Percentiles rank a stretch among this genome's conserved stretches.
These are phyloP conservation scores for Aureobasidium namibiae DNA, from an alignment of 2,329 filamentous ascomycete genomes.

Conservation along the genomic window DNA sequence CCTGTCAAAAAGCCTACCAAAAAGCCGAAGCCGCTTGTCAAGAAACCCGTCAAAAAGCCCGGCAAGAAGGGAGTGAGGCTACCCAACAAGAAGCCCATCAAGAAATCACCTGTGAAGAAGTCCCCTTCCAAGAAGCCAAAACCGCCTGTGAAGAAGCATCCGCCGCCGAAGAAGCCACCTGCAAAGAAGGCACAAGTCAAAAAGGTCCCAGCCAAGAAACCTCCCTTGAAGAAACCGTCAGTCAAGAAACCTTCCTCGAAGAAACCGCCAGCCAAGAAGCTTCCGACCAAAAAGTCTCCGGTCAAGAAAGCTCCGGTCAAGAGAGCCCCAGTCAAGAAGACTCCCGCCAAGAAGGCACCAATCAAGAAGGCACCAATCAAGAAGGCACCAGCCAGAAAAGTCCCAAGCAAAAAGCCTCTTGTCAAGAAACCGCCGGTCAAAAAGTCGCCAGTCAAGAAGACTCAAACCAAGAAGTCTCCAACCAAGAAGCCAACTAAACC, in stretches of 20 bases:
- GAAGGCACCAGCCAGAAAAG: not conserved
- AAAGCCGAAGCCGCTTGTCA: not conserved
- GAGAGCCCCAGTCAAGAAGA: not conserved
- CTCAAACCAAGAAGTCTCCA: not conserved
- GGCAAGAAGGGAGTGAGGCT: no score
- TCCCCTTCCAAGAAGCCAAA: not conserved
- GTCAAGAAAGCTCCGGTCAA: not conserved
- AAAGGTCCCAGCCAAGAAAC: not conserved
- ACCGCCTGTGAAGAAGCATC: not conserved
- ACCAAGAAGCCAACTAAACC: not conserved
- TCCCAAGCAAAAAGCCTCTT: not conserved
- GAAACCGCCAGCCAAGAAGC: not conserved
- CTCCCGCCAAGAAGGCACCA: not conserved
- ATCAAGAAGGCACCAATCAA: not conserved
- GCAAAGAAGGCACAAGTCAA: not conserved
- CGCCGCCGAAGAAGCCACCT: not conserved
- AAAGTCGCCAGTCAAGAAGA: not conserved
- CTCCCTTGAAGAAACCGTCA: not conserved
- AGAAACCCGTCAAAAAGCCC: not conserved
- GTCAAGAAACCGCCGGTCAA: not conserved
- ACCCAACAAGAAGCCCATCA: not conserved
- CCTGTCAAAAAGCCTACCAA: not conserved
- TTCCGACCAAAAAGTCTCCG: not conserved
- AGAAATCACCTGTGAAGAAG: not conserved
- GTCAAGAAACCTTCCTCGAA: not conserved